Percentiles rank a stretch among this genome's conserved stretches.
Conservation (phyloP, 495 filamentous ascomycete genomes). For the Aspergillus sclerotioniger region DNA sequence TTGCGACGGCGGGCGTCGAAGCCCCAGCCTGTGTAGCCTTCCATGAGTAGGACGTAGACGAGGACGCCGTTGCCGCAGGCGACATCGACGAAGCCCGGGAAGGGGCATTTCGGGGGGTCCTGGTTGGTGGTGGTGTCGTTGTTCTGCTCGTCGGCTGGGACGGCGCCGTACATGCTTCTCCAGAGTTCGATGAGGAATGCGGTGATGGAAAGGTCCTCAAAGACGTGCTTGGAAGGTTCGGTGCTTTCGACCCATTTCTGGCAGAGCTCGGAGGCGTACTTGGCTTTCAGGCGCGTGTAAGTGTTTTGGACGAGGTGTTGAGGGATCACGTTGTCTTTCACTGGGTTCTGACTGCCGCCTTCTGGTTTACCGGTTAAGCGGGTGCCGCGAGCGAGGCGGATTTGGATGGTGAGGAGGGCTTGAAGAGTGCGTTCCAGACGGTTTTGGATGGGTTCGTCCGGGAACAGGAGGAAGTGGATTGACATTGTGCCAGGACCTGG, state of each 20-base stretch:
- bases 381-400: conserved; percentile 70
- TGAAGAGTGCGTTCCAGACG: conserved; percentile 70
- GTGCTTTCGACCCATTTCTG: conserved; percentile 78
- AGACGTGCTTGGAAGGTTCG: conserved; percentile 87
- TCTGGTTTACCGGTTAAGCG: conserved; percentile 46
- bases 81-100: conserved; percentile 92
- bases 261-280: conserved; percentile 67
- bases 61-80: conserved; percentile 94
- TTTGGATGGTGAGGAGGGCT: conserved; percentile 65
- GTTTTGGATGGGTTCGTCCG: conserved; percentile 28
- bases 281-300: conserved; percentile 75
- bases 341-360: conserved; percentile 37
- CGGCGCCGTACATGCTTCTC: conserved; percentile 70
- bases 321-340: conserved; percentile 73
- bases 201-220: conserved; percentile 89
- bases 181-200: conserved; percentile 94
- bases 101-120: conserved; percentile 28
- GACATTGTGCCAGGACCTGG: conserved; percentile 29
- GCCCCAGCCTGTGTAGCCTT: conserved; percentile 85
- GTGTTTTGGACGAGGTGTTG: conserved; percentile 74
- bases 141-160: conserved; percentile 22
- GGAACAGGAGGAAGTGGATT: conserved; percentile 28
- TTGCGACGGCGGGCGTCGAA: conserved; percentile 84
- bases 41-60: conserved; percentile 76
- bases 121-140: conserved; percentile 3